Evolutionary conservation across 176 grass and related monocot genomes (phyloP).

Genomic region (Tuctoria greenei): DNA sequence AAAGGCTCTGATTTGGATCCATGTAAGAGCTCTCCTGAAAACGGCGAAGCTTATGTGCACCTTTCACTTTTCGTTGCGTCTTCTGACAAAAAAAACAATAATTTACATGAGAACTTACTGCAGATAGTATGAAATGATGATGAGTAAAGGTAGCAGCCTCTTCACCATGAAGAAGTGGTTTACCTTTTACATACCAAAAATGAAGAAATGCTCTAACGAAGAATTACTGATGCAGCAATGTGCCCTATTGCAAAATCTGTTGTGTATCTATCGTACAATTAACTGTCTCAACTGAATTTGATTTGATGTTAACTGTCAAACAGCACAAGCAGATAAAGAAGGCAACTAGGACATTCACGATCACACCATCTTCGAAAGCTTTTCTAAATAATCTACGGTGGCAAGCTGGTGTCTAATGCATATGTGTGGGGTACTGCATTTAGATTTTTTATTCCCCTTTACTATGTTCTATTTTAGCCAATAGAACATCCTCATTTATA

Average conservation of each 20-base stretch:
- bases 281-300: neutral
- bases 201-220: neutral
- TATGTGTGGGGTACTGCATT: neutral
- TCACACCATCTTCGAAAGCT: neutral
- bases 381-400: neutral
- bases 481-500: too few species aligned
- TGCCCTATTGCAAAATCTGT: neutral
- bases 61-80: slow-evolving; percentile 60
- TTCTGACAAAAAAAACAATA: slow-evolving; percentile 61
- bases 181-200: neutral
- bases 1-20: too few species aligned
- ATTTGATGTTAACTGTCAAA: neutral
- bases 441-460: neutral
- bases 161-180: neutral
- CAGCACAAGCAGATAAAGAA: neutral
- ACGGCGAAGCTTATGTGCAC: too few species aligned
- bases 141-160: neutral
- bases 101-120: neutral
- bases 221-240: neutral
- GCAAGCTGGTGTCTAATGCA: neutral
- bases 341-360: neutral
- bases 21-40: too few species aligned
- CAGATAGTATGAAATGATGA: slow-evolving; percentile 9
- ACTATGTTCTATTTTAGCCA: neutral
- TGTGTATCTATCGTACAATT: neutral